Evolutionary conservation across 257 asterid species (phyloP).

Genomic region (Lycium ferocissimum): DNA sequence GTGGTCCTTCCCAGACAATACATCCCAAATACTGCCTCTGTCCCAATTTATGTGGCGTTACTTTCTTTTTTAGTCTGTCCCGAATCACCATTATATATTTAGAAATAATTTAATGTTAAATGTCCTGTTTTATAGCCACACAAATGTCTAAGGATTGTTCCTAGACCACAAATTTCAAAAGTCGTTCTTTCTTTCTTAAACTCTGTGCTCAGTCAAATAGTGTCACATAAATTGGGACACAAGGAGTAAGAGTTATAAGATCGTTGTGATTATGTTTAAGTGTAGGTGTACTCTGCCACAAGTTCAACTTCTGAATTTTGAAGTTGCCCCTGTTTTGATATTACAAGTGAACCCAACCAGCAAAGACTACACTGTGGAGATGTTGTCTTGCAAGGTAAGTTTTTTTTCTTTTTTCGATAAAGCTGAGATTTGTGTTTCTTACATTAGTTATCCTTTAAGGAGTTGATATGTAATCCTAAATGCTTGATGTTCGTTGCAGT

Average conservation of each 20-base stretch:
- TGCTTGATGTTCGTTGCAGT: conserved; percentile 49
- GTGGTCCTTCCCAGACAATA: neutral
- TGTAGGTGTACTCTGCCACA: conserved; percentile 84
- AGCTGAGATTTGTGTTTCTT: neutral
- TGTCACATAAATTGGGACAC: too few species aligned
- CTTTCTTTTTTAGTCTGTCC: too few species aligned
- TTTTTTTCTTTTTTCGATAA: neutral
- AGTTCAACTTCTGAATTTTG: conserved; percentile 75
- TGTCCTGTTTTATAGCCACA: too few species aligned
- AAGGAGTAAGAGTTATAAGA: neutral
- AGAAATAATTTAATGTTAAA: too few species aligned
- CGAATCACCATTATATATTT: too few species aligned
- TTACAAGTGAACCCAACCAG: conserved; percentile 65
- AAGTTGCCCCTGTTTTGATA: conserved; percentile 81
- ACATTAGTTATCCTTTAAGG: neutral
- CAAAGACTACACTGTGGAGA: conserved; percentile 68
- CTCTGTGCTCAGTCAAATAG: too few species aligned
- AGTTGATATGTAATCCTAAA: neutral
- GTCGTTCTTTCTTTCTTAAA: too few species aligned
- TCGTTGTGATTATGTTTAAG: conserved; percentile 24
- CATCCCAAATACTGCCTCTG: neutral
- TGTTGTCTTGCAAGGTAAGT: conserved; percentile 86
- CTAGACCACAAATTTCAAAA: too few species aligned
- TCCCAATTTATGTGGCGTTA: too few species aligned
- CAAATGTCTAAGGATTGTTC: too few species aligned